phyloP scores from a whole-genome alignment of 345 rosid genomes.

The Cardamine chenopodiifolia region DNA sequence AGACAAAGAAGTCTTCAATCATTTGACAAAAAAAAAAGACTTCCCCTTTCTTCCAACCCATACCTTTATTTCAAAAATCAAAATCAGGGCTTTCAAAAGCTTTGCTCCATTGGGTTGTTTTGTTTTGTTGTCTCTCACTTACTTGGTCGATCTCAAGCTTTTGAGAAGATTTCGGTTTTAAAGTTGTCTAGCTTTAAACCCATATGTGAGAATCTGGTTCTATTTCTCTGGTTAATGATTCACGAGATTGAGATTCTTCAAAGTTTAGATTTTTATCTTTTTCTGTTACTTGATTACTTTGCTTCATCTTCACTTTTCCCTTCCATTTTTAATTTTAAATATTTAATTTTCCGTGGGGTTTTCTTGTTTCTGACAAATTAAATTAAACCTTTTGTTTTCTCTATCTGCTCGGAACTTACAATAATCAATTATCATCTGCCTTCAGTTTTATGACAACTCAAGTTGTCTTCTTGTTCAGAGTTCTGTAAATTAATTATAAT shows the following conservation, averaged over 20 bases:
- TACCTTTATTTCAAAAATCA: constrained; percentile 17
- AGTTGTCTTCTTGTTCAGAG: constrained; percentile 45
- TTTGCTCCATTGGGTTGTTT: neutral
- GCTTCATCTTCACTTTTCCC: constrained; percentile 40
- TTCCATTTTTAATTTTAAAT: neutral
- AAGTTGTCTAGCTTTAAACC: constrained; percentile 1
- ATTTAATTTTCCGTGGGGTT: constrained; percentile 10
- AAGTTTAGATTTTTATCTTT: constrained; percentile 3
- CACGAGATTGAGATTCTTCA: constrained; percentile 33
- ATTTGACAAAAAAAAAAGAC: constrained; percentile 39
- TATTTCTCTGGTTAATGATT: constrained; percentile 29
- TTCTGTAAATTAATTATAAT: constrained; percentile 33
- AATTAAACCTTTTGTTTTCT: constrained; percentile 12
- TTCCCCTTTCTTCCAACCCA: neutral
- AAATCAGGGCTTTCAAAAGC: neutral
- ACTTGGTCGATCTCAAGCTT: constrained; percentile 24
- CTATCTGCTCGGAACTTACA: constrained; percentile 22
- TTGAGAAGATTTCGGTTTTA: constrained; percentile 6
- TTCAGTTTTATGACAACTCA: constrained; percentile 34
- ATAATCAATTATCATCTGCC: constrained; percentile 16
- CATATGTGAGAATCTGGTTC: constrained; percentile 31
- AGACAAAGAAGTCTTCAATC: constrained; percentile 41
- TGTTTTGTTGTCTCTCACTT: neutral
- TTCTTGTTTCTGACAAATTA: constrained; percentile 40
- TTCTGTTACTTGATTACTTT: constrained; percentile 16